Conservation (phyloP, 108 stramenopile species). For the Cyclotella sp. region DNA sequence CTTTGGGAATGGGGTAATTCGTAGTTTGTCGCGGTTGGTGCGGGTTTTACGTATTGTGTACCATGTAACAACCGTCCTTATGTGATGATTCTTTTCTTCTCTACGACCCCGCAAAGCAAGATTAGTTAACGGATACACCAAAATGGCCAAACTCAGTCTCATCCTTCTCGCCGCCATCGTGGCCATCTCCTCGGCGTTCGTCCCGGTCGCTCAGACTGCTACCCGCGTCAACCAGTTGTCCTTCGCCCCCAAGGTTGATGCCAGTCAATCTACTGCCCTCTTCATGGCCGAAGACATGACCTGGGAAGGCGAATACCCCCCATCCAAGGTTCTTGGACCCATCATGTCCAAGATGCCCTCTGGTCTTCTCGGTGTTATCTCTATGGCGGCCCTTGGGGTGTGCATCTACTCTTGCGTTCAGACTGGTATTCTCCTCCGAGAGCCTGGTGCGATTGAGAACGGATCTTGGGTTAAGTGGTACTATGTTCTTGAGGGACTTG, state of each 20-base stretch:
- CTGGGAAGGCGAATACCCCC: slow-evolving; percentile 92
- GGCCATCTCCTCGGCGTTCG: slow-evolving; percentile 79
- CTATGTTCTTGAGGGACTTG: slow-evolving; percentile 83
- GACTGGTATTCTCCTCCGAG: slow-evolving; percentile 72
- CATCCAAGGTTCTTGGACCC: slow-evolving; percentile 94
- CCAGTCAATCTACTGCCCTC: slow-evolving; percentile 44
- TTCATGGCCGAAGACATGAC: slow-evolving; percentile 88
- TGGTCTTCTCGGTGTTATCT: slow-evolving; percentile 78
- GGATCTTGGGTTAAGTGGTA: slow-evolving; percentile 94
- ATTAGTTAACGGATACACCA: neutral
- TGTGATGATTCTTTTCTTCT: too few species aligned
- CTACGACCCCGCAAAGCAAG: too few species aligned
- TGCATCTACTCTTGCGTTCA: slow-evolving; percentile 76
- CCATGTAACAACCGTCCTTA: too few species aligned
- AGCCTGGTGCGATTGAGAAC: slow-evolving; percentile 84
- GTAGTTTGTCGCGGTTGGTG: too few species aligned
- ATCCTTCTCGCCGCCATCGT: slow-evolving; percentile 76
- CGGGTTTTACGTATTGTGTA: too few species aligned
- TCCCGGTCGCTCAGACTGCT: slow-evolving; percentile 53
- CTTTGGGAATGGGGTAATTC: too few species aligned
- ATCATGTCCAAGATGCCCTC: slow-evolving; percentile 95
- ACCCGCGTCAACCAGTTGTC: slow-evolving; percentile 40
- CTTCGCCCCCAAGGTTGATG: slow-evolving; percentile 41
- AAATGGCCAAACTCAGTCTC: slow-evolving; percentile 64
- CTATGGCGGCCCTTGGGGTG: slow-evolving; percentile 68